Base-by-base conservation (phyloP, 495 filamentous ascomycete species). In the Xylaria grammica region DNA sequence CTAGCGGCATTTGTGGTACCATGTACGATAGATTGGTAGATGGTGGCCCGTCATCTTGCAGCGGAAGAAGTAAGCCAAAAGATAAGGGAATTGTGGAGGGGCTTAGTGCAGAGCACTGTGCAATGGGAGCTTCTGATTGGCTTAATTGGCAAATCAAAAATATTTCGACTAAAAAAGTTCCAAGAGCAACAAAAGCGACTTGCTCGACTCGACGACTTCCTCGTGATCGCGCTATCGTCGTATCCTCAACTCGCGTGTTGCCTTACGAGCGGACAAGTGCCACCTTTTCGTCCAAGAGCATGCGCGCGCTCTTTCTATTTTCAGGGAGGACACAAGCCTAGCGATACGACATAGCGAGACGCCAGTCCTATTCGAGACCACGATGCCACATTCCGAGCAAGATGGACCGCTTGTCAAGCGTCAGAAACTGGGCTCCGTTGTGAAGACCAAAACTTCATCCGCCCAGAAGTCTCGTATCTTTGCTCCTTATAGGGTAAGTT, bases 401-500 rank as follows among this genome's bases (percentile, higher is more conserved):
- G 84, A 87, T 55, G 74, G 79, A 53, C 85, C 84, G 63, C 76
- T 84, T 60, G 81, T 79, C 48, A 94, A 94, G 77, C 85, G 90
- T 46, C 89, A 89, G 74, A 92, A 87, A 77, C 73, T 83, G 65
- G 72, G 76, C 64, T 57, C 68, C 68, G 73, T 73, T 68, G 68
- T 69, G 61, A 76, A 72, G 60, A 32, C 68, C 42, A 69, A 80
- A 46, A 67, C 74, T 11, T 58, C 75, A 24, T 69, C 72, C 10
- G 68, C 69, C 36, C 68, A 72, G 63, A 82, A 84, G 51, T 93
- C 94, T 9, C 84, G 86, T 67, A 91, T 98, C 65, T 96, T 98
- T 78, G 90, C 93, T 46, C 95, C 95, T 7, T 97, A 92, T 75
- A 80, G 94, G 72, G 93, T 96, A 88, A 68, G 89, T 81, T n/a